These are phyloP conservation scores for Allomyces javanicus DNA, from an alignment of 192 early-diverging fungal genomes.

Conservation along the genomic window DNA sequence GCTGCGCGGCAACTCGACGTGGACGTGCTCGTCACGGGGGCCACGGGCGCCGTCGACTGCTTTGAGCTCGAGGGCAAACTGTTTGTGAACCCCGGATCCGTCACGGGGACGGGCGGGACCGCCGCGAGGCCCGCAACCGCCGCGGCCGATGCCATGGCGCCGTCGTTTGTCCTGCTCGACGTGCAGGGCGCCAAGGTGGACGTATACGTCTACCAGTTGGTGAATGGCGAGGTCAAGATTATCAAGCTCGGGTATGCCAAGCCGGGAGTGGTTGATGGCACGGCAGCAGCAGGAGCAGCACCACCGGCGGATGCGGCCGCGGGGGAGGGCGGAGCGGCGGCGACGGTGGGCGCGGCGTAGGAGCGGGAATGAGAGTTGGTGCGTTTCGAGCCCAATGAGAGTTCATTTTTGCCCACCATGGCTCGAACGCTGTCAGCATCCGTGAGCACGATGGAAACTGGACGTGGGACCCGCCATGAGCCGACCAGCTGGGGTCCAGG, in stretches of 20 bases:
- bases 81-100: conserved; percentile 88
- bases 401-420: too few species aligned
- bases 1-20: conserved; percentile 77
- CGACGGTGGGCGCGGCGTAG: too few species aligned
- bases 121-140: conserved; percentile 2
- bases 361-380: too few species aligned
- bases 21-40: conserved; percentile 71
- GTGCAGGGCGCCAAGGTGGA: conserved; percentile 51
- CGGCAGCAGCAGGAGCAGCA: too few species aligned
- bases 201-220: conserved; percentile 80
- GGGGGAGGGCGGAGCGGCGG: too few species aligned
- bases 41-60: conserved; percentile 75
- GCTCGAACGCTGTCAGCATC: too few species aligned
- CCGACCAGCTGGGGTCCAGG: too few species aligned
- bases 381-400: too few species aligned
- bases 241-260: conserved; percentile 82
- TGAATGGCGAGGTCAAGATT: conserved; percentile 78
- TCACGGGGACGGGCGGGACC: conserved; percentile 49
- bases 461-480: too few species aligned
- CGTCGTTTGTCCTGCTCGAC: conserved; percentile 95
- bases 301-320: too few species aligned
- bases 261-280: background rate
- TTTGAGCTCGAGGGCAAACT: conserved; percentile 80
- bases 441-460: too few species aligned
- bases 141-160: conserved; percentile 34